Percentiles rank a stretch among this genome's conserved stretches.
Conservation (phyloP, 140 eudicot genomes). For the Flaveria floridana region DNA sequence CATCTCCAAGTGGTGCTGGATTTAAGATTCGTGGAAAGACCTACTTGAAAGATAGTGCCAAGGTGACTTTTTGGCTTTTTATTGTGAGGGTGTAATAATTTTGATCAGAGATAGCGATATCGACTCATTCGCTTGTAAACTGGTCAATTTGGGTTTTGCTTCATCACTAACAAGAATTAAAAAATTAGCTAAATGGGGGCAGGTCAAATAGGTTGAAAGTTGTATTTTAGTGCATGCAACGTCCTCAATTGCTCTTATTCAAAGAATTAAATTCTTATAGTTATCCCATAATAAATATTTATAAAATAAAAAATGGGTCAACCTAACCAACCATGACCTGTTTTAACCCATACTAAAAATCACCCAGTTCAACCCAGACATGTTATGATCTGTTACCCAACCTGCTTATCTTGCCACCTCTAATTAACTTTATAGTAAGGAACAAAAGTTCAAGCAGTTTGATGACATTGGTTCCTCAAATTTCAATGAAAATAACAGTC, state of each 20-base stretch:
- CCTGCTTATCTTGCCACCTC: not conserved
- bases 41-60: constrained; percentile 68
- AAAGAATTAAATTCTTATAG: not conserved
- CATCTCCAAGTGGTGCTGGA: constrained; percentile 81
- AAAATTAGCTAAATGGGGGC: not conserved
- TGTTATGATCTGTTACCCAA: not conserved
- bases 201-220: not conserved
- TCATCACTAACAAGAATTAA: not conserved
- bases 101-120: not conserved
- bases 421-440: not conserved
- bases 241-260: not conserved
- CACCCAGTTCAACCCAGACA: not conserved
- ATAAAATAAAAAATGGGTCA: not conserved
- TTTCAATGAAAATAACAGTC: not conserved
- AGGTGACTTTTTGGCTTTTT: constrained; percentile 43
- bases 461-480: not conserved
- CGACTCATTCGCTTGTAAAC: not conserved
- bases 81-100: not conserved
- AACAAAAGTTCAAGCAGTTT: not conserved
- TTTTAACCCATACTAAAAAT: not conserved
- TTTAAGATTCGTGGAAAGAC: constrained; percentile 91
- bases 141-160: not conserved
- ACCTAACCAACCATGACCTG: not conserved
- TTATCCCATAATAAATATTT: not conserved
- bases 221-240: not conserved